Evolutionary conservation across 306 rosid species (phyloP).

Genomic region (Dryas alaskensis): DNA sequence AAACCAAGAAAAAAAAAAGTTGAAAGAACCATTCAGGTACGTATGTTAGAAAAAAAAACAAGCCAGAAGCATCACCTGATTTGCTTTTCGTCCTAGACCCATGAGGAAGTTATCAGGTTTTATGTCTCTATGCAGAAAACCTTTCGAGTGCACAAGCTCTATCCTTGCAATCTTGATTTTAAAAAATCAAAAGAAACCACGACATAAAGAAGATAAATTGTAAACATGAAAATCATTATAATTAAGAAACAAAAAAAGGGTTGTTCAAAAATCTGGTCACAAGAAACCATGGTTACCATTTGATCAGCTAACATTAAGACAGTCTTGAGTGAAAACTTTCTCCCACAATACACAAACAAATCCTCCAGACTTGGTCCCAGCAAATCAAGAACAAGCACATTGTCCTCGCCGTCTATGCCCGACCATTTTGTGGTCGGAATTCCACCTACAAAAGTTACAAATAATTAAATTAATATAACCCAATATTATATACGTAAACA

Average conservation of each 20-base stretch:
- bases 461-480: not conserved
- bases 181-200: not conserved
- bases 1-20: conserved; percentile 8
- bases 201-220: not conserved
- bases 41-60: conserved; percentile 2
- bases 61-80: conserved; percentile 56
- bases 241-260: no score
- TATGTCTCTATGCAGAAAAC: conserved; percentile 85
- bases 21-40: conserved; percentile 8
- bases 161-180: conserved; percentile 67
- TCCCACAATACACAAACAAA: conserved; percentile 84
- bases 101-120: conserved; percentile 98
- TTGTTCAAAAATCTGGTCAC: not conserved
- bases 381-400: conserved; percentile 79
- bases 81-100: conserved; percentile 99
- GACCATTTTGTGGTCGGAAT: conserved; percentile 80
- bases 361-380: conserved; percentile 96
- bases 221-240: not conserved
- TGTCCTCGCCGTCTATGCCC: conserved; percentile 78
- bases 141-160: conserved; percentile 93
- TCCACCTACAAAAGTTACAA: conserved; percentile 50
- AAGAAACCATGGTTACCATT: conserved; percentile 57
- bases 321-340: conserved; percentile 79
- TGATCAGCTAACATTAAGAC: conserved; percentile 93
- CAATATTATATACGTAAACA: not conserved